Evolutionary conservation across 768 basidiomycete species (phyloP), one percentile per base, ranked within the genome.

Genomic region (Boletus vermiculosoides): DNA sequence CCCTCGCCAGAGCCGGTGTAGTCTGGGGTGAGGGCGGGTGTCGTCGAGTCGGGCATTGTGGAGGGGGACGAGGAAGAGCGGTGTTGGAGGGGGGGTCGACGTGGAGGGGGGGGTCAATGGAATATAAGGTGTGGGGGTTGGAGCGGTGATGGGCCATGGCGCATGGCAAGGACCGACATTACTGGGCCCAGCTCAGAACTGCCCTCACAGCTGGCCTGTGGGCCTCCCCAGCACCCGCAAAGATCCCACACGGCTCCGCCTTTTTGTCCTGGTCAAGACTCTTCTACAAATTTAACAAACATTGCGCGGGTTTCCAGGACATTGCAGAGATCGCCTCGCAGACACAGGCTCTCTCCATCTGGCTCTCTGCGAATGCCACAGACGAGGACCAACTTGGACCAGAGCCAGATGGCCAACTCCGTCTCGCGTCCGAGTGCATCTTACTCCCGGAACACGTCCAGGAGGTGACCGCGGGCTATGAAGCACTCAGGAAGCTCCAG

Each of bases 271-370:
- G 92, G 92, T 77, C 84, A 2, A 88, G 91, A 65, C 81, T 94
- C 13, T 73, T 94, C 40, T 82, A 90, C 61, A 94, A 94, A 72
- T 92, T 91, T 75, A 86, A 88, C 69, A 94, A 94, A 61, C 92
- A 94, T 62, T 88, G 86, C 64, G 71, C 70, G 6, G 85, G 86
- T 0, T 84, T 78, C 62, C 63, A 70, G 58, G 84, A 86, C 55
- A 75, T 88, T 15, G 78, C 84, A 4, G 84, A 87, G 62, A 77
- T 90, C 57, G 88, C 86, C 18, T 81, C 78, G 0, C 83, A 87
- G 63, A 90, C 84, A 0, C 87, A 86, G 33, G 78, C 80, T 1
- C 74, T 92, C 31, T 80, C 83, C 6, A 66, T 88, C 33, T 76
- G 88, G 45, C 76, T 86, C 28, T 72, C 75, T 12, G 77, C 80